phyloP scores from a whole-genome alignment of 352 stramenopile species.

The Globisporangium cederbergense region DNA sequence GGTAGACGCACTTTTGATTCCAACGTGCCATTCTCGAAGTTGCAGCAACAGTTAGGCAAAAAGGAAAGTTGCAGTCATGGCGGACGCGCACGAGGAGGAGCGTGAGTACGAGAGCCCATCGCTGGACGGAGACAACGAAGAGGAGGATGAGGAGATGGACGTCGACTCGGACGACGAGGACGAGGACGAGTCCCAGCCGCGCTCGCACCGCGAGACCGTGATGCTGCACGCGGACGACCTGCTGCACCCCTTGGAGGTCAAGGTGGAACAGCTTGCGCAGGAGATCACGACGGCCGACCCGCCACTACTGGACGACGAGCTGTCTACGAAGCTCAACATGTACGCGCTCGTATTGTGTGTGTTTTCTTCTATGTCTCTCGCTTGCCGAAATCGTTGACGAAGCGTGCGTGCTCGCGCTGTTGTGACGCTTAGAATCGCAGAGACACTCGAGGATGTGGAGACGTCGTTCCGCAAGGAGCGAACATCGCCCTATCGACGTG shows the following conservation, averaged over 20 bases:
- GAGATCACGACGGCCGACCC: constrained; percentile 50
- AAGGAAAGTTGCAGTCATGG: constrained; percentile 3
- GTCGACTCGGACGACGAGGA: constrained; percentile 3
- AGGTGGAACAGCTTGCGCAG: constrained; percentile 60
- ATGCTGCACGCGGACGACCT: constrained; percentile 36
- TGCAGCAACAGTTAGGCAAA: background rate
- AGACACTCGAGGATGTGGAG: constrained; percentile 77
- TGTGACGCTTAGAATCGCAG: constrained; percentile 45
- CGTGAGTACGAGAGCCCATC: background rate
- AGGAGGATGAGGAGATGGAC: constrained; percentile 10
- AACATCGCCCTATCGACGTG: constrained; percentile 62
- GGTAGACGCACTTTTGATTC: too few relatives aligned
- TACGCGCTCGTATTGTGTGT: constrained; percentile 22
- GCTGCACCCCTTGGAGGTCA: constrained; percentile 52
- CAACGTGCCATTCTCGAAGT: background rate
- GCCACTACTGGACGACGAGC: constrained; percentile 52
- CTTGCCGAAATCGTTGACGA: constrained; percentile 4
- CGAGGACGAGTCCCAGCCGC: constrained; percentile 12
- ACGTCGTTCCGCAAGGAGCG: constrained; percentile 72
- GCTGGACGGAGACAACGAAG: background rate
- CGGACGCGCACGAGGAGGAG: background rate
- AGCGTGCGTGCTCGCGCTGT: background rate
- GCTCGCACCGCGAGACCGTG: constrained; percentile 26
- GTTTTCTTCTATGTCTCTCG: background rate
- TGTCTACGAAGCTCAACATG: constrained; percentile 75